phyloP scores from a whole-genome alignment of 1,284 basidiomycete genomes.

The Microbotryomycetes sp. region DNA sequence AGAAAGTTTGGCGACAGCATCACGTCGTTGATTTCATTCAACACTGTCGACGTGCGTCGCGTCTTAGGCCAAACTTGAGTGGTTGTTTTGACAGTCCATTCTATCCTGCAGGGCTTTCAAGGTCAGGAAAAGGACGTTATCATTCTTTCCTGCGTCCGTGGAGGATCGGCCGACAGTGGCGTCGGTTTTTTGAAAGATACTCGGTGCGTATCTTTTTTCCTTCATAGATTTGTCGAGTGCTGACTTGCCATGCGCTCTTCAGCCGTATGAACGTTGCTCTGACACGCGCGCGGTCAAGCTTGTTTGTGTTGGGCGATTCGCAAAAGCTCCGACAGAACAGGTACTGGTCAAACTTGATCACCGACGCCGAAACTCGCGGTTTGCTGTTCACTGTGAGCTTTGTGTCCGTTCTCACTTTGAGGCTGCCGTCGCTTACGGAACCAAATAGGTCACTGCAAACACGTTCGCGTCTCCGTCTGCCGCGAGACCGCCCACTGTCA shows the following conservation, averaged over 20 bases:
- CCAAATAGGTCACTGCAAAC: not conserved
- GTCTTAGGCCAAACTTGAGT: not conserved
- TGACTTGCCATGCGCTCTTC: slow-evolving; percentile 22
- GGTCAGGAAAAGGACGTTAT: slow-evolving; percentile 97
- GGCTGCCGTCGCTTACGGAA: not conserved
- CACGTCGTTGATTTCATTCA: slow-evolving; percentile 73
- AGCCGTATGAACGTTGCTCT: slow-evolving; percentile 96
- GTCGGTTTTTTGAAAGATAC: slow-evolving; percentile 70
- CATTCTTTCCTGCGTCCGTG: slow-evolving; percentile 84
- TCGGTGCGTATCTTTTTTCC: slow-evolving; percentile 11
- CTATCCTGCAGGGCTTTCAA: slow-evolving; percentile 69
- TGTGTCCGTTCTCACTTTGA: not conserved
- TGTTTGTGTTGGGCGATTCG: slow-evolving; percentile 89
- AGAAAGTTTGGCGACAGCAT: slow-evolving; percentile 67
- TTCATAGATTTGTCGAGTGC: not conserved
- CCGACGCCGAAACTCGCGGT: slow-evolving; percentile 56
- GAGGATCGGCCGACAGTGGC: slow-evolving; percentile 51
- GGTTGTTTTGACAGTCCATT: slow-evolving; percentile 4
- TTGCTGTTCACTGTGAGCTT: slow-evolving; percentile 44
- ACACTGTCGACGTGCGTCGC: slow-evolving; percentile 62
- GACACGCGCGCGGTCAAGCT: slow-evolving; percentile 86
- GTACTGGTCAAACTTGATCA: slow-evolving; percentile 69
- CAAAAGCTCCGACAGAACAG: slow-evolving; percentile 75
- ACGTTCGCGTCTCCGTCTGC: not conserved
- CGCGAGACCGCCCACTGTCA: not conserved